phyloP scores from a whole-genome alignment of 331 rosid species.

The Stylosanthes scabra region DNA sequence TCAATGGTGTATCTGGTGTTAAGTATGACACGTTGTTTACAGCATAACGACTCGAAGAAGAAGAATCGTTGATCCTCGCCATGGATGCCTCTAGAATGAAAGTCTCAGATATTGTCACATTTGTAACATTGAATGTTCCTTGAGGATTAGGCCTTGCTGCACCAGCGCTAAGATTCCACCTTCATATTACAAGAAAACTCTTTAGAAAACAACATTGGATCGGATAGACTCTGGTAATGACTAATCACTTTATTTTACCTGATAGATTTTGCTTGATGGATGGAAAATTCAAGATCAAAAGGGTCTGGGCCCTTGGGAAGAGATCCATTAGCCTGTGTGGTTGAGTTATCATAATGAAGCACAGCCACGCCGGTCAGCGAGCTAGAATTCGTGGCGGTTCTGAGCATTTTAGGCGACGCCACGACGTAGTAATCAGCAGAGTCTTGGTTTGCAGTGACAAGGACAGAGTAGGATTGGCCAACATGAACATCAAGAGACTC shows the following conservation, averaged over 20 bases:
- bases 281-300: conserved; percentile 62
- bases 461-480: conserved; percentile 88
- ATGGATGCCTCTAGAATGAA: conserved; percentile 60
- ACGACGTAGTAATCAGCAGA: conserved; percentile 75
- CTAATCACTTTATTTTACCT: conserved; percentile 41
- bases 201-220: too few relatives aligned
- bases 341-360: conserved; percentile 65
- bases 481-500: conserved; percentile 90
- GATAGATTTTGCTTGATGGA: conserved; percentile 71
- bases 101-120: conserved; percentile 70
- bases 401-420: conserved; percentile 66
- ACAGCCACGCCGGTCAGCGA: conserved; percentile 60
- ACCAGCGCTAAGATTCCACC: conserved; percentile 88
- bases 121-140: conserved; percentile 74
- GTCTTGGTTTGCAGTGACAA: conserved; percentile 71
- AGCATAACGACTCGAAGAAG: conserved; percentile 46
- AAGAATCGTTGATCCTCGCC: conserved; percentile 35
- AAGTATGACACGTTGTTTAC: conserved; percentile 79
- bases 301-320: conserved; percentile 75
- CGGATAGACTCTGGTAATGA: too few relatives aligned
- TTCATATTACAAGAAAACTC: conserved; percentile 23
- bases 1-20: conserved; percentile 70
- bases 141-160: conserved; percentile 95
- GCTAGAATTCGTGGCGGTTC: conserved; percentile 18
- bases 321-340: conserved; percentile 50